Evolutionary conservation across 331 rosid species (phyloP).

Genomic region (Telfairia occidentalis): DNA sequence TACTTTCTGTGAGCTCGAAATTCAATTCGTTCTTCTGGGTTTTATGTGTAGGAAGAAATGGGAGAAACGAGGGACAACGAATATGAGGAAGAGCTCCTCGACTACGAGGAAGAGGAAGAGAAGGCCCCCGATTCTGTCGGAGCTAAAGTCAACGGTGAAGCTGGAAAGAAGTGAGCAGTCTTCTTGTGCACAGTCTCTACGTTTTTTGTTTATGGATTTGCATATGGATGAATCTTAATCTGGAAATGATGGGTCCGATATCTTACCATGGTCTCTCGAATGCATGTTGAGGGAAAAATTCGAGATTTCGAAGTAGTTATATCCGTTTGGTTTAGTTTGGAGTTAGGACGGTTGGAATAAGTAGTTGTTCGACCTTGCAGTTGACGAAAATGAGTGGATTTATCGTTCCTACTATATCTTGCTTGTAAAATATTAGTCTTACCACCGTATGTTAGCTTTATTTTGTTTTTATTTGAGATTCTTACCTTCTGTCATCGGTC

Average conservation of each 20-base stretch:
- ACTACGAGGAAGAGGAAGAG: conserved; percentile 95
- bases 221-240: not conserved
- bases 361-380: not conserved
- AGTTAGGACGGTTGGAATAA: not conserved
- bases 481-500: not conserved
- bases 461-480: not conserved
- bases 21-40: not conserved
- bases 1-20: not conserved
- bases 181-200: not conserved
- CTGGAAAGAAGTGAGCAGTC: conserved; percentile 63
- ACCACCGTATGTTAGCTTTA: not conserved
- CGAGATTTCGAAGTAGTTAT: not conserved
- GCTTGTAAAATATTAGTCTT: not conserved
- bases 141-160: conserved; percentile 89
- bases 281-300: too few species aligned
- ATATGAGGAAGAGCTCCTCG: conserved; percentile 96
- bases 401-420: not conserved
- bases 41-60: conserved; percentile 37
- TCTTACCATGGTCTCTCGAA: not conserved
- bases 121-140: conserved; percentile 76
- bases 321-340: not conserved
- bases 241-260: not conserved
- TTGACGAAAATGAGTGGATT: not conserved
- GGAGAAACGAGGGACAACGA: conserved; percentile 87
- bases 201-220: not conserved